Conservation (phyloP, 176 grass and related monocot species). For the Eremochloa ophiuroides region DNA sequence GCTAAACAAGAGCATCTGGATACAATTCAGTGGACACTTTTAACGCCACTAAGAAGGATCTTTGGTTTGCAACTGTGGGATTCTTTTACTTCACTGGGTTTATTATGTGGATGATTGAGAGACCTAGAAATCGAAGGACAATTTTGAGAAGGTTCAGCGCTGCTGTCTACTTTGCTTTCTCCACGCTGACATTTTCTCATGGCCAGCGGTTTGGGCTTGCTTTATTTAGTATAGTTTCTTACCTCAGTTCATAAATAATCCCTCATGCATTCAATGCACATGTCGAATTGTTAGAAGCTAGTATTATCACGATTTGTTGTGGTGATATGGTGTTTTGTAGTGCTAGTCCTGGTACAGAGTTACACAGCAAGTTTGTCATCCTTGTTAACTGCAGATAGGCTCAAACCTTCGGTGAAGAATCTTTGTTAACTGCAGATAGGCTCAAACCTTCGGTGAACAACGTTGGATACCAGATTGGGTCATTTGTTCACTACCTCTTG, state of each 20-base stretch:
- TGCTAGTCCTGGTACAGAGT: slow-evolving; percentile 53
- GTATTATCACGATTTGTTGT: slow-evolving; percentile 40
- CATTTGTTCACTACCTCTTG: neutral
- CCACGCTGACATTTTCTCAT: slow-evolving; percentile 55
- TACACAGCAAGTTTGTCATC: slow-evolving; percentile 68
- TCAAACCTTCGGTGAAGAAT: slow-evolving; percentile 44
- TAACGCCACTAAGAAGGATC: slow-evolving; percentile 35
- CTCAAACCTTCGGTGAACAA: too few relatives aligned
- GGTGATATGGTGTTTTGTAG: slow-evolving; percentile 56
- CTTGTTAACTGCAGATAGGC: slow-evolving; percentile 47
- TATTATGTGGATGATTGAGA: slow-evolving; percentile 62
- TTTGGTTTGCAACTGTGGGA: slow-evolving; percentile 47
- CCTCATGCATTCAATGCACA: neutral
- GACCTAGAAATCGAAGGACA: slow-evolving; percentile 33
- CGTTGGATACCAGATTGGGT: slow-evolving; percentile 15
- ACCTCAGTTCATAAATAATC: neutral
- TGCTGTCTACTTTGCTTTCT: slow-evolving; percentile 61
- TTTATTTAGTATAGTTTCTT: neutral
- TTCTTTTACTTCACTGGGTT: slow-evolving; percentile 60
- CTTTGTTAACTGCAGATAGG: too few relatives aligned
- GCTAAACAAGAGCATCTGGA: too few relatives aligned
- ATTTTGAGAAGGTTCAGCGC: slow-evolving; percentile 35
- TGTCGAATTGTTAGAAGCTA: slow-evolving; percentile 17
- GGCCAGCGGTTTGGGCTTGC: slow-evolving; percentile 8
- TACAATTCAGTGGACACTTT: slow-evolving; percentile 51